These are phyloP conservation scores for Silene coronaria DNA, from an alignment of 179 eudicot species.

Conservation along the genomic window DNA sequence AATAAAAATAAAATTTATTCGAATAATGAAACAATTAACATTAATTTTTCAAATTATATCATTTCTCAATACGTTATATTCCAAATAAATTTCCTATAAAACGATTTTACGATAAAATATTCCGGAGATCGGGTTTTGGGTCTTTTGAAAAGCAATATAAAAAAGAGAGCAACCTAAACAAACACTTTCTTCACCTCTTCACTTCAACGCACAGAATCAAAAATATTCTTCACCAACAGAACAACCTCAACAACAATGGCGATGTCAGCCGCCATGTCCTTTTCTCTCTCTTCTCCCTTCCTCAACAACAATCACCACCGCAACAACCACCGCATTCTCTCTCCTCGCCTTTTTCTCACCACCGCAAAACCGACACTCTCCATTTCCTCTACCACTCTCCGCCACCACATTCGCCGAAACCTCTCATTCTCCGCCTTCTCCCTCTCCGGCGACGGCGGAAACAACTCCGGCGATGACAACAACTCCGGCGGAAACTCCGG, in stretches of 20 bases:
- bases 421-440: slow-evolving; percentile 14
- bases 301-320: not conserved
- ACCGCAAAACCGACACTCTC: not conserved
- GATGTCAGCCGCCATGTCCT: slow-evolving; percentile 27
- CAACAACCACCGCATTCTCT: slow-evolving; percentile 17
- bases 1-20: too few species aligned
- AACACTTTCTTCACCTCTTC: not conserved
- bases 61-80: too few species aligned
- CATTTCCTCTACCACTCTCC: slow-evolving; percentile 1
- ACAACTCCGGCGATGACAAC: not conserved
- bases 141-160: too few species aligned
- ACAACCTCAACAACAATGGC: slow-evolving; percentile 17
- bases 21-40: too few species aligned
- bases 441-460: slow-evolving; percentile 4
- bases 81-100: too few species aligned
- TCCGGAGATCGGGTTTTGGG: too few species aligned
- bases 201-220: not conserved
- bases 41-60: too few species aligned
- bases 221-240: not conserved
- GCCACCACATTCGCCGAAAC: slow-evolving; percentile 20
- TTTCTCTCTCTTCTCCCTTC: slow-evolving; percentile 13
- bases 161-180: not conserved
- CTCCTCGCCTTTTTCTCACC: slow-evolving; percentile 12
- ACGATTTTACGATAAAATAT: too few species aligned
- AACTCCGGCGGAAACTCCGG: slow-evolving; percentile 26